These are phyloP conservation scores for Blastobotrys indianensis DNA, from an alignment of 1,139 yeast species.

Conservation along the genomic window DNA sequence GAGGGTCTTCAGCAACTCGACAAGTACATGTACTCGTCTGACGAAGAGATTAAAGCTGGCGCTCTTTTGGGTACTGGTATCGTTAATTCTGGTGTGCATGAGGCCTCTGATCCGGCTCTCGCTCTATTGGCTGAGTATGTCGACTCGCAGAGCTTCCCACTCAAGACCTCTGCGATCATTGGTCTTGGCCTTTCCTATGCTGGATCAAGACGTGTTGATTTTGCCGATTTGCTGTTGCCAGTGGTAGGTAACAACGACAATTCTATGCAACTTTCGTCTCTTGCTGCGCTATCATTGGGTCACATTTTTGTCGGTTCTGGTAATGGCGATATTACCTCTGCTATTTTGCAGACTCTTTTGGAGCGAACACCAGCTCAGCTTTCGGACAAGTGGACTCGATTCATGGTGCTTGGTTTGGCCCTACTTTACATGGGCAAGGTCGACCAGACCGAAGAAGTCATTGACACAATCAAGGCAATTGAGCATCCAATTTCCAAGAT, in stretches of 20 bases:
- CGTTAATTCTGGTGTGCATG: constrained; percentile 90
- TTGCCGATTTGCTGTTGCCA: constrained; percentile 73
- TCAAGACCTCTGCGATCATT: constrained; percentile 75
- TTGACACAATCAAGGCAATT: constrained; percentile 91
- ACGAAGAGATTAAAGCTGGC: constrained; percentile 90
- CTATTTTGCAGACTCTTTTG: constrained; percentile 81
- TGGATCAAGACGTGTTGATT: constrained; percentile 85
- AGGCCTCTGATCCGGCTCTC: constrained; percentile 90
- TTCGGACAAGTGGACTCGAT: constrained; percentile 80
- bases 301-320: constrained; percentile 95
- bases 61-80: constrained; percentile 94
- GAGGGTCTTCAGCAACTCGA: constrained; percentile 89
- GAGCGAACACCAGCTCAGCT: constrained; percentile 78
- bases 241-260: constrained; percentile 73
- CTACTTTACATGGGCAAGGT: constrained; percentile 89
- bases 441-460: constrained; percentile 90
- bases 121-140: constrained; percentile 78
- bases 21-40: constrained; percentile 79
- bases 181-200: constrained; percentile 96
- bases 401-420: constrained; percentile 89
- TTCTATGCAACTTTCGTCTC: constrained; percentile 71
- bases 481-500: constrained; percentile 92
- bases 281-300: constrained; percentile 90
- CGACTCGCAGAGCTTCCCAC: constrained; percentile 44
- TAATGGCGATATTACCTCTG: constrained; percentile 87